Percentiles rank a stretch among this genome's conserved stretches.
Conservation (phyloP, 2,329 filamentous ascomycete genomes). For the Diplodia mutila region DNA sequence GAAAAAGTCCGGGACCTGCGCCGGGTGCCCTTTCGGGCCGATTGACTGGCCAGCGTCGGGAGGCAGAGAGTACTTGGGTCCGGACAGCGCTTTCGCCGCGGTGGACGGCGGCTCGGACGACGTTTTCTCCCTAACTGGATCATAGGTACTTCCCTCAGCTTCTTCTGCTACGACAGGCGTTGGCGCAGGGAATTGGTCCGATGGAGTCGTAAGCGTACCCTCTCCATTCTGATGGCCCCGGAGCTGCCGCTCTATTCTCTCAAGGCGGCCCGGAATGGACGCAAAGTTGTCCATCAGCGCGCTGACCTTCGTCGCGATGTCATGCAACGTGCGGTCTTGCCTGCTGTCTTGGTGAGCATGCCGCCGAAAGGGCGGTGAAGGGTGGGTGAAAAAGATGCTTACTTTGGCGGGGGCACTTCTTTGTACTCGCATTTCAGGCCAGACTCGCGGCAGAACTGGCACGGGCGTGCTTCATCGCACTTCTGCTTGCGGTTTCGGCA, state of each 20-base stretch:
- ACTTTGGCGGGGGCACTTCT: constrained; percentile 91
- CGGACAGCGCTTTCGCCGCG: constrained; percentile 14
- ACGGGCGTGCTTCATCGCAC: constrained; percentile 46
- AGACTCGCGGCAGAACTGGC: constrained; percentile 78
- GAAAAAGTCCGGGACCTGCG: constrained; percentile 47
- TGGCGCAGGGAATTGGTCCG: constrained; percentile 25
- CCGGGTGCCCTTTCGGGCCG: constrained; percentile 3
- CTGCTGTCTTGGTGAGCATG: constrained; percentile 29
- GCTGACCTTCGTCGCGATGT: constrained; percentile 47
- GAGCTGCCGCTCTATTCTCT: constrained; percentile 24
- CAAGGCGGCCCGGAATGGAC: constrained; percentile 22
- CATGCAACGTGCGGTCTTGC: constrained; percentile 56
- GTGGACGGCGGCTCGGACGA: constrained; percentile 23
- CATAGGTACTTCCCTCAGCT: constrained; percentile 24
- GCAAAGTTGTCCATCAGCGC: constrained; percentile 30
- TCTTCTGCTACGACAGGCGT: constrained; percentile 24
- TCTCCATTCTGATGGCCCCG: constrained; percentile 26
- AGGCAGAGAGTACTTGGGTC: constrained; percentile 33
- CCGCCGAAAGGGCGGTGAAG: constrained; percentile 16
- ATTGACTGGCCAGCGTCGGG: constrained; percentile 9
- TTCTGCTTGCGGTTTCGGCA: constrained; percentile 48
- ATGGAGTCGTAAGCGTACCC: constrained; percentile 26
- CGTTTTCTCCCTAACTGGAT: constrained; percentile 25
- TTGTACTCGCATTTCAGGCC: constrained; percentile 83
- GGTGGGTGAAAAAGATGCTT: constrained; percentile 42